Base-by-base conservation (phyloP, 768 basidiomycete species). In the Boletus tomentosulus region DNA sequence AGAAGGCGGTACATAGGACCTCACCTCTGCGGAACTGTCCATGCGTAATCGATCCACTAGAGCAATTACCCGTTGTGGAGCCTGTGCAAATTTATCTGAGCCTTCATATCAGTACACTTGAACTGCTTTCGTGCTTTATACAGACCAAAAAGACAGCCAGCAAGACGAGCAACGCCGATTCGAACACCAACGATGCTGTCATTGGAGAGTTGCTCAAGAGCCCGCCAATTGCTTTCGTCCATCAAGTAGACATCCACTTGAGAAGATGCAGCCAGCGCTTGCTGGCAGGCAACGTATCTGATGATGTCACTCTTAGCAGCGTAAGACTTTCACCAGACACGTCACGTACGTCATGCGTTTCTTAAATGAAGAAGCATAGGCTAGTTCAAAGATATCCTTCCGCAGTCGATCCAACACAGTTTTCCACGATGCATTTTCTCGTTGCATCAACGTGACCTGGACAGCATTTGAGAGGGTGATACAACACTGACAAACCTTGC, bases 121-220 rank as follows among this genome's bases (percentile, higher is more conserved):
- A 46, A 34, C 41, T 15, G 42, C 22, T 50, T 55, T 54, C 37
- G 30, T 37, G 3, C 45, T 48, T 30, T 19, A 47, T 49, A 74
- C 82, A 65, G 70, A 88, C 87, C 78, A 59, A 72, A 76, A 28
- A 84, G 66, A 46, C 70, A 61, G 46, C 82, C 82, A 39, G 85
- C 70, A 44, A 92, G 78, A 46, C 92, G 80, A n/a, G 94, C 86
- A 3, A 92, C 78, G 7, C 84, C 87, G 53, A 97, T 92, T 44
- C 92, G 80, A 33, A 97, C 92, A 56, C 92, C 93, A 48, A 89
- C 77, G 12, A 96, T 84, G 34, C 66, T 63, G 64, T 98, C 95
- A 31, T 74, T 65, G 5, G 81, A 79, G 39, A 95, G 75, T 42
- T 66, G 62, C 27, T 74, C 69, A 19, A 95, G 69, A n/a, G 75